Conservation (phyloP, 805 yeast species). For the Teunomyces atbi region DNA sequence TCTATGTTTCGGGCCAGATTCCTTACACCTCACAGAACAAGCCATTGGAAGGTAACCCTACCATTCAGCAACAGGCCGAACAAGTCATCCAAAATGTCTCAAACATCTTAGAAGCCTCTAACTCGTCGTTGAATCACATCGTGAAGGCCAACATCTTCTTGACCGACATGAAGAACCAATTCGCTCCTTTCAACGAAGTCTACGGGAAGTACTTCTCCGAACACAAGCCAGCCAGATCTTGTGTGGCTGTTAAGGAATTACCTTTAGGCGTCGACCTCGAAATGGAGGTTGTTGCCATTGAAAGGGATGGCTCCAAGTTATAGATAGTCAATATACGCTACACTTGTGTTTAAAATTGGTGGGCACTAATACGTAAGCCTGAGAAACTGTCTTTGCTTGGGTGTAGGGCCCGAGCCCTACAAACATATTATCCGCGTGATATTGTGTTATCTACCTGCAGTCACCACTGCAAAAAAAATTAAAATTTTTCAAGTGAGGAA, state of each 20-base stretch:
- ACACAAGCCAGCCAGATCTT: slow-evolving; percentile 95
- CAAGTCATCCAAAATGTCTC: slow-evolving; percentile 67
- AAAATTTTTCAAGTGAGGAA: slow-evolving; percentile 5
- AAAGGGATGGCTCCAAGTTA: slow-evolving; percentile 40
- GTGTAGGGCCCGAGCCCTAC: not conserved
- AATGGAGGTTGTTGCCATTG: slow-evolving; percentile 90
- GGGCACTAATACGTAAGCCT: too few relatives aligned
- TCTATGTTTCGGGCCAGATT: slow-evolving; percentile 94
- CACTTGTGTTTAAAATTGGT: too few relatives aligned
- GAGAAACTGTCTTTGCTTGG: not conserved
- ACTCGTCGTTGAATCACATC: slow-evolving; percentile 77
- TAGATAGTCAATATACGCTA: slow-evolving; percentile 10
- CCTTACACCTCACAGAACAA: slow-evolving; percentile 84
- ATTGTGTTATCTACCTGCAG: not conserved
- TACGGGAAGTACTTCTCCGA: slow-evolving; percentile 73
- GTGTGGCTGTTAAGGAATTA: slow-evolving; percentile 90
- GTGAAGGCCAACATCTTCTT: slow-evolving; percentile 89
- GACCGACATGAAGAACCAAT: slow-evolving; percentile 79
- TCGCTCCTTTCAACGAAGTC: slow-evolving; percentile 81
- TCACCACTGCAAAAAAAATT: not conserved
- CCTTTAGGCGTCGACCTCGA: slow-evolving; percentile 89
- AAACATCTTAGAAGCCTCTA: slow-evolving; percentile 77
- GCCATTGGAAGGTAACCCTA: slow-evolving; percentile 64
- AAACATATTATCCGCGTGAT: not conserved
- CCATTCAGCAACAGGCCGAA: slow-evolving; percentile 74